These are phyloP conservation scores for Bacidia gigantensis DNA, from an alignment of 495 filamentous ascomycete species.

Conservation along the genomic window DNA sequence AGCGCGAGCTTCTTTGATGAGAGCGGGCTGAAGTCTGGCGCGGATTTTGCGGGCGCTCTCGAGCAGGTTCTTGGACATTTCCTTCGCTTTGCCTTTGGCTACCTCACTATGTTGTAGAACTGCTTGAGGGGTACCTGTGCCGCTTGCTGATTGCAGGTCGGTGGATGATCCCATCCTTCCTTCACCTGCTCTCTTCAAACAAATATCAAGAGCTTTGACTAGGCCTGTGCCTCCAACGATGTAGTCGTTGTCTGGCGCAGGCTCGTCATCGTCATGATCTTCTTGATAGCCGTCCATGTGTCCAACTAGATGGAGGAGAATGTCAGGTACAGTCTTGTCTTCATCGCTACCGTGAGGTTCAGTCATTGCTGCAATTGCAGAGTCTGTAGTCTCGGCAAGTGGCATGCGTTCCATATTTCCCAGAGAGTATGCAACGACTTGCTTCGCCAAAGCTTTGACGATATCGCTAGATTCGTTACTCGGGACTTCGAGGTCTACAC, in stretches of 20 bases:
- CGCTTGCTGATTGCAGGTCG: conserved; percentile 31
- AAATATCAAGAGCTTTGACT: conserved; percentile 84
- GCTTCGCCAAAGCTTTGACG: conserved; percentile 82
- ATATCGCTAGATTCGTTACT: conserved; percentile 65
- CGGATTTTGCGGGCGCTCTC: conserved; percentile 78
- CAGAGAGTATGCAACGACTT: conserved; percentile 86
- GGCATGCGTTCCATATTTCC: conserved; percentile 64
- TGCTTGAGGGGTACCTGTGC: conserved; percentile 39
- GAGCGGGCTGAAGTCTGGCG: conserved; percentile 65
- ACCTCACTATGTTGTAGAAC: conserved; percentile 29
- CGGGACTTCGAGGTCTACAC: conserved; percentile 84
- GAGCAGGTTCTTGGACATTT: conserved; percentile 83
- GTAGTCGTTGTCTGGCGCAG: conserved; percentile 81
- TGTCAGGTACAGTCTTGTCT: conserved; percentile 42
- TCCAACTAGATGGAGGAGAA: conserved; percentile 53
- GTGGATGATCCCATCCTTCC: conserved; percentile 27
- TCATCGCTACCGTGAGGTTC: conserved; percentile 27
- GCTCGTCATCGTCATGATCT: conserved; percentile 50
- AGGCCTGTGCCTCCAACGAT: conserved; percentile 92
- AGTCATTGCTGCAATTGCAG: conserved; percentile 35
- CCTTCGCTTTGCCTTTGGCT: conserved; percentile 58
- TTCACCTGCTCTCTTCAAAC: conserved; percentile 54
- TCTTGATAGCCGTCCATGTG: conserved; percentile 36
- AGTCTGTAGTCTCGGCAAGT: conserved; percentile 18
- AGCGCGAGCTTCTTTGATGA: conserved; percentile 58